Conservation (phyloP, 495 filamentous ascomycete genomes). For the Entonaema liquescens region DNA sequence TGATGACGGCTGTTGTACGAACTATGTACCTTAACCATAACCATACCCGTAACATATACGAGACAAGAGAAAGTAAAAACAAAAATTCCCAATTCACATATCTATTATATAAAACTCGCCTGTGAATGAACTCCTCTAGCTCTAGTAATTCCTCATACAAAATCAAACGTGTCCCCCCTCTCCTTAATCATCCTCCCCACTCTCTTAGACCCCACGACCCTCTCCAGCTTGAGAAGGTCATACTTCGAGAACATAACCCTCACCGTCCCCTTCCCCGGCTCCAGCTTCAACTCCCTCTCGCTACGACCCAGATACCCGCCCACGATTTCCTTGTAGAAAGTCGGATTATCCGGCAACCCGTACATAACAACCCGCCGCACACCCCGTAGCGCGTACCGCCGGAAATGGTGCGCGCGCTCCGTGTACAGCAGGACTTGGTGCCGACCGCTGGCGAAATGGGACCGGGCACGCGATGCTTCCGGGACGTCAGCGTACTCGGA, state of each 20-base stretch:
- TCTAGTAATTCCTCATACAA: constrained; percentile 55
- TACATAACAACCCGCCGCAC: constrained; percentile 86
- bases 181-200: constrained; percentile 79
- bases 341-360: constrained; percentile 84
- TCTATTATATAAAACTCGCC: constrained; percentile 3
- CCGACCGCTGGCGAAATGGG: constrained; percentile 83
- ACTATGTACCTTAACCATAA: constrained; percentile 23
- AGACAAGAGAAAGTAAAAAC: constrained; percentile 4
- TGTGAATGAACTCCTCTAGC: neutral
- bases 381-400: constrained; percentile 80
- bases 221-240: constrained; percentile 87
- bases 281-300: constrained; percentile 61
- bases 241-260: constrained; percentile 84
- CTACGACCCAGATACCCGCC: constrained; percentile 70
- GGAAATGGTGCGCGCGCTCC: constrained; percentile 93
- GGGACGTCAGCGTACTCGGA: constrained; percentile 83
- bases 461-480: constrained; percentile 82
- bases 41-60: constrained; percentile 8
- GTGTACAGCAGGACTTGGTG: constrained; percentile 89
- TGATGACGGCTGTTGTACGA: constrained; percentile 10
- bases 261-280: constrained; percentile 63
- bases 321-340: constrained; percentile 88
- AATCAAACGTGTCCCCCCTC: constrained; percentile 90
- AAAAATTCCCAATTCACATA: constrained; percentile 9
- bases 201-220: constrained; percentile 82